phyloP scores from a whole-genome alignment of 1,284 basidiomycete species.

The Leucocoprinus gongylophorus region DNA sequence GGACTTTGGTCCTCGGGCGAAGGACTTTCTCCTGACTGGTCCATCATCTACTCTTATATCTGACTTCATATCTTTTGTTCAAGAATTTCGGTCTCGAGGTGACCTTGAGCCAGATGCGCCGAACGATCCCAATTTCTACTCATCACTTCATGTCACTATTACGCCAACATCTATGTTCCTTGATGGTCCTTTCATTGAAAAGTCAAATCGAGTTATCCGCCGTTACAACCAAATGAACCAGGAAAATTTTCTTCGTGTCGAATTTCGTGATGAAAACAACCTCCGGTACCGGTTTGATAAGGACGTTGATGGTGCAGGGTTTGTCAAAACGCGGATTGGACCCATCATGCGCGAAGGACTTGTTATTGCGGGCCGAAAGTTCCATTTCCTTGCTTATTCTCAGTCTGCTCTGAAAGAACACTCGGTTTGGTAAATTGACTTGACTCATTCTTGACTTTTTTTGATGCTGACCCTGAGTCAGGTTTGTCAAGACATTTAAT shows the following conservation, averaged over 20 bases:
- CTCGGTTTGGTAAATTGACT: slow-evolving; percentile 30
- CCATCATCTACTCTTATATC: slow-evolving; percentile 23
- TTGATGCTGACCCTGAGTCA: not conserved
- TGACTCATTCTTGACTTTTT: not conserved
- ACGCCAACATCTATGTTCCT: slow-evolving; percentile 54
- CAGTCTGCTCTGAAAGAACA: slow-evolving; percentile 49
- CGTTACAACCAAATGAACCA: slow-evolving; percentile 39
- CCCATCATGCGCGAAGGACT: slow-evolving; percentile 39
- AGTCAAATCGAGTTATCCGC: slow-evolving; percentile 59
- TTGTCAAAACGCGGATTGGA: slow-evolving; percentile 39
- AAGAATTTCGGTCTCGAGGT: slow-evolving; percentile 23
- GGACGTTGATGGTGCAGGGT: slow-evolving; percentile 41
- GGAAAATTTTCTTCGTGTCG: slow-evolving; percentile 56
- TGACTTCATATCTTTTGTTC: slow-evolving; percentile 30
- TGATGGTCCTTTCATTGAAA: slow-evolving; percentile 57
- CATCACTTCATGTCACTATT: slow-evolving; percentile 47
- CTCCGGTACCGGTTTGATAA: slow-evolving; percentile 38
- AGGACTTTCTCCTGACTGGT: slow-evolving; percentile 24
- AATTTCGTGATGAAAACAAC: slow-evolving; percentile 52
- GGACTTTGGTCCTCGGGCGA: slow-evolving; percentile 34
- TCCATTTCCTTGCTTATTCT: slow-evolving; percentile 52
- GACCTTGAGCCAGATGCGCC: slow-evolving; percentile 19
- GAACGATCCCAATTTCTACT: slow-evolving; percentile 39
- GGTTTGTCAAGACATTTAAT: slow-evolving; percentile 45
- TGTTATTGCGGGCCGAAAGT: slow-evolving; percentile 42